Evolutionary conservation across 345 rosid species (phyloP).

Genomic region (Eucalyptus pauciflora): DNA sequence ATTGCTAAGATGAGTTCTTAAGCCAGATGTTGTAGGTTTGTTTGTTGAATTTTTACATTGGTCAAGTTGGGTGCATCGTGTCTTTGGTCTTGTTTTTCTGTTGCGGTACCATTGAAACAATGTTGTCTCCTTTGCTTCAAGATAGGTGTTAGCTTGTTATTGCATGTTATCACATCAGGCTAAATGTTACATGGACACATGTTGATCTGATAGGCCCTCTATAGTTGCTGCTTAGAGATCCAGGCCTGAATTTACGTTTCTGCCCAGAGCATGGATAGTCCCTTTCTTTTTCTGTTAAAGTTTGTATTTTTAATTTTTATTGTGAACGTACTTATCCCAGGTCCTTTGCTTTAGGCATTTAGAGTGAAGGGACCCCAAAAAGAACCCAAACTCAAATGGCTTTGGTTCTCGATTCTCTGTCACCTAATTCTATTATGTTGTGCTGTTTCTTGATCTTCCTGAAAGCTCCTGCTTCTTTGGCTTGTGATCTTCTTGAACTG

Average conservation of each 20-base stretch:
- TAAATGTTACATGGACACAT: neutral
- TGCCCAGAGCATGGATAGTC: neutral
- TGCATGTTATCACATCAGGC: neutral
- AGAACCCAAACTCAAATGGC: neutral
- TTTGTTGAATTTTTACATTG: neutral
- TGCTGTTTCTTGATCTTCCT: neutral
- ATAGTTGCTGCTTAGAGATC: neutral
- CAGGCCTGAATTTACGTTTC: neutral
- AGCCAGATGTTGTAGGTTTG: neutral
- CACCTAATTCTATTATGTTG: neutral
- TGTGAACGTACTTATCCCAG: neutral
- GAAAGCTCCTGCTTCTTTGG: neutral
- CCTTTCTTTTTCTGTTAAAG: neutral
- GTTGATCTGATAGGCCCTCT: neutral
- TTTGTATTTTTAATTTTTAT: neutral
- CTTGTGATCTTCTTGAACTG: neutral
- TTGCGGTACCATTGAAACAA: neutral
- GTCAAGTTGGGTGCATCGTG: neutral
- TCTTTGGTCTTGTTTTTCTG: neutral
- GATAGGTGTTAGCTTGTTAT: neutral
- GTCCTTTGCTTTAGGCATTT: neutral
- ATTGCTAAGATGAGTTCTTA: neutral
- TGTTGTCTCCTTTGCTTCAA: neutral
- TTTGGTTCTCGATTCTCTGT: neutral
- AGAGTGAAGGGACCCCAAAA: neutral